Percentiles rank a stretch among this genome's conserved stretches.
Conservation (phyloP, 2,329 filamentous ascomycete genomes). For the Aureobasidium pullulans region DNA sequence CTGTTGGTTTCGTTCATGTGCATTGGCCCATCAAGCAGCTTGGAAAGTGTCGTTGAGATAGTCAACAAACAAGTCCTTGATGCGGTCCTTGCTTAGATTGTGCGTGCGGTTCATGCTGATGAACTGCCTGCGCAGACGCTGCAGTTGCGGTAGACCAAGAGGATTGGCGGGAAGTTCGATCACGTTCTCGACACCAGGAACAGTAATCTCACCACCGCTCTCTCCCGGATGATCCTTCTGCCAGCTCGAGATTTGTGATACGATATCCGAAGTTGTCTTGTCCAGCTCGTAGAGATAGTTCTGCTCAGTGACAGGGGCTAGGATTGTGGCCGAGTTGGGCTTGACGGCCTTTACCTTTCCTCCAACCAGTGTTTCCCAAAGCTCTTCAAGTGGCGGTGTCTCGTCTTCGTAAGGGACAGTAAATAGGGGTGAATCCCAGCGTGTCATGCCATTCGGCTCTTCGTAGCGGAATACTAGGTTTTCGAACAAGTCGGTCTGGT, state of each 20-base stretch:
- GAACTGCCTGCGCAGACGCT: conserved; percentile 70
- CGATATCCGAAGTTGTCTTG: conserved; percentile 67
- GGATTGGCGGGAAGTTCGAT: conserved; percentile 61
- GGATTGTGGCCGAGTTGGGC: conserved; percentile 69
- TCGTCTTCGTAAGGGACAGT: conserved; percentile 70
- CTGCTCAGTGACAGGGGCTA: conserved; percentile 53
- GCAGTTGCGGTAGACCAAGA: conserved; percentile 62
- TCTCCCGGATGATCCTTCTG: conserved; percentile 58
- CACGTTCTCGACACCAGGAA: conserved; percentile 44
- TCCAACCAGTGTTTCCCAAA: conserved; percentile 66
- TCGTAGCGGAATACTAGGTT: conserved; percentile 77
- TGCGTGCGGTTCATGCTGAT: conserved; percentile 67
- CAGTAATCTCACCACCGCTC: conserved; percentile 44
- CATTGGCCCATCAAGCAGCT: conserved; percentile 7
- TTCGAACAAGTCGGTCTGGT: conserved; percentile 60
- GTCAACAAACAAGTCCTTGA: conserved; percentile 33
- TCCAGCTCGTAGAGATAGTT: conserved; percentile 78
- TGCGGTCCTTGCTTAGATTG: conserved; percentile 32
- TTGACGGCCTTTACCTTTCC: conserved; percentile 60
- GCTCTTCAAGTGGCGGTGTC: conserved; percentile 56
- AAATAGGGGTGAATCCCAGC: conserved; percentile 80
- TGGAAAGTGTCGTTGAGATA: conserved; percentile 35
- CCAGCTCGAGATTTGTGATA: conserved; percentile 61
- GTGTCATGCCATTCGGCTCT: conserved; percentile 75
- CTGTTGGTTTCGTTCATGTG: too few relatives aligned